Percentiles rank a stretch among this genome's conserved stretches.
Conservation (phyloP, 2,329 filamentous ascomycete species). For the Teratosphaeria zuluensis region DNA sequence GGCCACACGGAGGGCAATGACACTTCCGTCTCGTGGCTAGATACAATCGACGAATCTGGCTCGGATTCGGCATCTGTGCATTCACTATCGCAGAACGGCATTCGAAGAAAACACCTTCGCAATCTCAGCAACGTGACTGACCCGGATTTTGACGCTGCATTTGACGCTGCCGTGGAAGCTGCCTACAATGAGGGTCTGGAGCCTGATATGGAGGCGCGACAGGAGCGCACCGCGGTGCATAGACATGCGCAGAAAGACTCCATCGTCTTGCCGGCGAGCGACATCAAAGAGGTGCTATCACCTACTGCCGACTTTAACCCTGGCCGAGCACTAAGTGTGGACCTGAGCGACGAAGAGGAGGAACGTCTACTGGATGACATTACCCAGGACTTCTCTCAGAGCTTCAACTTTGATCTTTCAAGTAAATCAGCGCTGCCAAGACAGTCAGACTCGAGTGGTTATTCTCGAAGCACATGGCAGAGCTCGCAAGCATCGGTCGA, state of each 20-base stretch:
- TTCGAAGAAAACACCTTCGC: conserved; percentile 61
- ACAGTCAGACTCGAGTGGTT: conserved; percentile 71
- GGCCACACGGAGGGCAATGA: conserved; percentile 1
- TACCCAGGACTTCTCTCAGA: conserved; percentile 66
- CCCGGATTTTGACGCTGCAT: conserved; percentile 83
- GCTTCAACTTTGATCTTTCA: conserved; percentile 65
- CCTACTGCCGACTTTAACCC: conserved; percentile 5
- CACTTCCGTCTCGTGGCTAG: conserved; percentile 29
- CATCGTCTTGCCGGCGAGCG: conserved; percentile 12
- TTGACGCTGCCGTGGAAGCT: conserved; percentile 91
- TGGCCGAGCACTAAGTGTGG: conserved; percentile 2
- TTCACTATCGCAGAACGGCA: conserved; percentile 61
- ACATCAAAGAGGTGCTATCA: conserved; percentile 15
- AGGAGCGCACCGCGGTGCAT: conserved; percentile 16
- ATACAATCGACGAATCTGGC: conserved; percentile 67
- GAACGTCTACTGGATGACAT: conserved; percentile 66
- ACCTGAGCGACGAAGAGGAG: conserved; percentile 36
- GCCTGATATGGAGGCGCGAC: conserved; percentile 47
- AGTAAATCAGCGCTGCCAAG: conserved; percentile 60
- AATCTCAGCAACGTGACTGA: conserved; percentile 64
- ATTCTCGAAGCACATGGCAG: conserved; percentile 71
- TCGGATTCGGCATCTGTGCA: conserved; percentile 71
- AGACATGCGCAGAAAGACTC: conserved; percentile 13
- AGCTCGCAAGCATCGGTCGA: conserved; percentile 50
- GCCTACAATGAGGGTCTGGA: conserved; percentile 91